These are phyloP conservation scores for Fusarium continuum DNA, from an alignment of 2,329 filamentous ascomycete genomes.

Conservation along the genomic window DNA sequence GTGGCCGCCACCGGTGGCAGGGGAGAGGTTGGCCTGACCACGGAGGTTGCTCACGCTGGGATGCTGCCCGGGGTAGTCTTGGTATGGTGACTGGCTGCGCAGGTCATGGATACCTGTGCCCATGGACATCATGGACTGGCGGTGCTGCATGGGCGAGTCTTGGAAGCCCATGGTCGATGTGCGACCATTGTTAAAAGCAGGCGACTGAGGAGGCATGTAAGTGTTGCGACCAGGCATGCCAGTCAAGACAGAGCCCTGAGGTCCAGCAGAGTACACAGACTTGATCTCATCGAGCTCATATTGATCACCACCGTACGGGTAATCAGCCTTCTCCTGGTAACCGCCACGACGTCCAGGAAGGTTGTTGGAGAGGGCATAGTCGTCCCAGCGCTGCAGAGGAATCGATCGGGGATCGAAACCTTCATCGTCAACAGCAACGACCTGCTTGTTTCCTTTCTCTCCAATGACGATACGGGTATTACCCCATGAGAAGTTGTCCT, in stretches of 20 bases:
- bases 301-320: constrained; percentile 75
- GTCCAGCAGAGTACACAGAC: constrained; percentile 93
- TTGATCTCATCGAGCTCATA: constrained; percentile 99
- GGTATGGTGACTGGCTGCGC: constrained; percentile 66
- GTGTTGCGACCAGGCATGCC: constrained; percentile 78
- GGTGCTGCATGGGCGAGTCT: constrained; percentile 57
- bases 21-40: constrained; percentile 58
- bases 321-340: constrained; percentile 70
- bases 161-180: constrained; percentile 55
- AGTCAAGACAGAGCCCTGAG: constrained; percentile 85
- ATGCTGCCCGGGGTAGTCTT: constrained; percentile 60
- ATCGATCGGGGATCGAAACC: constrained; percentile 91
- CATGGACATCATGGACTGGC: constrained; percentile 78
- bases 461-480: constrained; percentile 97
- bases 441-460: constrained; percentile 88
- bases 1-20: constrained; percentile 49
- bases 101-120: constrained; percentile 57
- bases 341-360: constrained; percentile 89
- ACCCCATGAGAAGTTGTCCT: constrained; percentile 99
- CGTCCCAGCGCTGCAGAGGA: constrained; percentile 95
- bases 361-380: constrained; percentile 87
- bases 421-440: constrained; percentile 87
- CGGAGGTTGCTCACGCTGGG: constrained; percentile 71
- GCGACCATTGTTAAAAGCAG: constrained; percentile 68
- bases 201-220: constrained; percentile 86